phyloP scores from a whole-genome alignment of 371 early-diverging fungal genomes.

The Mortierella sp. region DNA sequence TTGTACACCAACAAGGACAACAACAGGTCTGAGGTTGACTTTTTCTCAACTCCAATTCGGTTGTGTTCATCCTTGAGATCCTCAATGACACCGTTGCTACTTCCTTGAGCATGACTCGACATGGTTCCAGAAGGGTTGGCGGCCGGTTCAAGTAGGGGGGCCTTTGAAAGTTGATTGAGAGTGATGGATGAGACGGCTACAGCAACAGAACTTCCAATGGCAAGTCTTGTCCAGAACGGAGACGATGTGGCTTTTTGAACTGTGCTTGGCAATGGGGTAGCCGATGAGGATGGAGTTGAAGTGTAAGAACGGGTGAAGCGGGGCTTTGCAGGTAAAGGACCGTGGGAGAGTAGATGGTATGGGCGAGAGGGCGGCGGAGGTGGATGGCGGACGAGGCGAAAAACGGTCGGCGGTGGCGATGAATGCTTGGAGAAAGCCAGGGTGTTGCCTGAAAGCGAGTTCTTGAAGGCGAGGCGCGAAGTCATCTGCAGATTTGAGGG shows the following conservation, averaged over 20 bases:
- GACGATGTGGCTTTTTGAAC: background rate
- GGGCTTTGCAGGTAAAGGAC: background rate
- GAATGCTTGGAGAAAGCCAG: background rate
- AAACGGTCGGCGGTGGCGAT: background rate
- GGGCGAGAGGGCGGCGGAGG: background rate
- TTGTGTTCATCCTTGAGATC: slow-evolving; percentile 51
- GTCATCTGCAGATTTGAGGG: background rate
- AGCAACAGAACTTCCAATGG: slow-evolving; percentile 47
- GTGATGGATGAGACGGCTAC: slow-evolving; percentile 43
- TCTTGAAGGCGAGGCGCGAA: slow-evolving; percentile 1
- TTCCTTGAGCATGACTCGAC: background rate
- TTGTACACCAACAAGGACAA: slow-evolving; percentile 82
- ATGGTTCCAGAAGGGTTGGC: background rate
- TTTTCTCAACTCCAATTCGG: slow-evolving; percentile 63
- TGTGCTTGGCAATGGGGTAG: too few relatives aligned
- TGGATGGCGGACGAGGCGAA: background rate
- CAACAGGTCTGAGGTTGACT: slow-evolving; percentile 70
- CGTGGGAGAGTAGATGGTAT: background rate
- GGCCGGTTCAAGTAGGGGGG: slow-evolving; percentile 37
- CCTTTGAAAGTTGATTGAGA: slow-evolving; percentile 40
- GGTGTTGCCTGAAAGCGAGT: background rate
- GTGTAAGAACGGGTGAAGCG: background rate
- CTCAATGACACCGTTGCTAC: slow-evolving; percentile 8
- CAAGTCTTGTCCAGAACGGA: slow-evolving; percentile 45
- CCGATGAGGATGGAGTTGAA: too few relatives aligned